Evolutionary conservation across 371 early-diverging fungal species (phyloP).

Genomic region (Mucor plumbeus): DNA sequence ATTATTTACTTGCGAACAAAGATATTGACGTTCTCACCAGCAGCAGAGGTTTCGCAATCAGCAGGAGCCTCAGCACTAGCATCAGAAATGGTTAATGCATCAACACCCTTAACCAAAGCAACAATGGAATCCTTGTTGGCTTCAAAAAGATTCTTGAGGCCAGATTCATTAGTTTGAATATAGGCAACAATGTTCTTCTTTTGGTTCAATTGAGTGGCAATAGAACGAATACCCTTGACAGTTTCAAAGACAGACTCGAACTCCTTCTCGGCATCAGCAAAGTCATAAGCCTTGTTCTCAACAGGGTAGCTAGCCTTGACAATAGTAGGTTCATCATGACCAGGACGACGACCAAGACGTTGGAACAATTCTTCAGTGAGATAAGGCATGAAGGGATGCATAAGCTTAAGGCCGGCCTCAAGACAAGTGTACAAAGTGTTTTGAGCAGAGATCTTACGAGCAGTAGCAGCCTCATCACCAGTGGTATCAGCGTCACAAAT

Average conservation of each 20-base stretch:
- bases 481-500: constrained; percentile 72
- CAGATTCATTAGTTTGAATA: constrained; percentile 37
- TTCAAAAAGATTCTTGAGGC: constrained; percentile 36
- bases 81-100: constrained; percentile 59
- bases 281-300: constrained; percentile 52
- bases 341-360: constrained; percentile 79
- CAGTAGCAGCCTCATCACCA: constrained; percentile 48
- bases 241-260: constrained; percentile 83
- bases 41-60: constrained; percentile 67
- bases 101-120: constrained; percentile 78
- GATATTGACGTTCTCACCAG: constrained; percentile 40
- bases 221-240: constrained; percentile 77
- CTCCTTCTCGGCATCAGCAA: constrained; percentile 68
- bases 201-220: constrained; percentile 49
- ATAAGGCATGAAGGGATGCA: constrained; percentile 99
- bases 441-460: constrained; percentile 68
- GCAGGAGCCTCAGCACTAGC: constrained; percentile 61
- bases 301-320: constrained; percentile 73
- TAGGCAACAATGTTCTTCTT: constrained; percentile 46
- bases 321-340: constrained; percentile 65
- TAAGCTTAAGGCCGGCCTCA: constrained; percentile 89
- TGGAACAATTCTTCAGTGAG: constrained; percentile 99
- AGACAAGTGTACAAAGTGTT: constrained; percentile 94
- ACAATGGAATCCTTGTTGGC: constrained; percentile 61
- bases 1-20: constrained; percentile 35